Conservation (phyloP, 2,329 filamentous ascomycete genomes). For the Paracamarosporium sp. region DNA sequence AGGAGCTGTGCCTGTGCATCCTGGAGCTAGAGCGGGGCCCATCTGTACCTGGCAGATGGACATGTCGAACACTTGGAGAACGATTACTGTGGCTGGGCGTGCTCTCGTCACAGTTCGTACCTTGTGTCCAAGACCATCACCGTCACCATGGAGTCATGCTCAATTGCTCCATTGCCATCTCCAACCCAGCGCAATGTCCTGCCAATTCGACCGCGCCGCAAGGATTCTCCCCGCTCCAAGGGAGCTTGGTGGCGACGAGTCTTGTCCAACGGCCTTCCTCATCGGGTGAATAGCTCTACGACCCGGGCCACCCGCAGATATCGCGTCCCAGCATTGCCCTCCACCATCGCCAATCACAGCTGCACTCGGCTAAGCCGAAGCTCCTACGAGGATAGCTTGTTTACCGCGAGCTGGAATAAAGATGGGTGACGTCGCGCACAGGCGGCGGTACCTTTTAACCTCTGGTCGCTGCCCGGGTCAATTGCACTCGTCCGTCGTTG, state of each 20-base stretch:
- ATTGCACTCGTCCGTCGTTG: not conserved
- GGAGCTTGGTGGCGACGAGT: not conserved
- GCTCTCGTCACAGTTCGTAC: too few relatives aligned
- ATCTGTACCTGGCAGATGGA: not conserved
- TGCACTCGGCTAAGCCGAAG: not conserved
- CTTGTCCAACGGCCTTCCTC: not conserved
- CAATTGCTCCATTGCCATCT: too few relatives aligned
- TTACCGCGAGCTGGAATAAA: not conserved
- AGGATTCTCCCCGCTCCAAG: not conserved
- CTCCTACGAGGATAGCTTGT: not conserved
- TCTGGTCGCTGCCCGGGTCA: not conserved
- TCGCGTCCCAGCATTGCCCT: not conserved
- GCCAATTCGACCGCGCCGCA: not conserved
- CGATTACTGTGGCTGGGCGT: too few relatives aligned
- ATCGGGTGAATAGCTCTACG: not conserved
- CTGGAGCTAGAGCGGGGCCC: not conserved
- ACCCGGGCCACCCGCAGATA: conserved; percentile 1
- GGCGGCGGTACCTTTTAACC: not conserved
- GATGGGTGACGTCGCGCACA: conserved; percentile 1
- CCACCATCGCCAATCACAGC: not conserved
- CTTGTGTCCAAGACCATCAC: not conserved
- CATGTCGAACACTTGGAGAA: too few relatives aligned
- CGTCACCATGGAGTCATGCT: too few relatives aligned
- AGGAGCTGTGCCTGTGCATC: too few relatives aligned
- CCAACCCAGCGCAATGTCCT: not conserved